phyloP scores from a whole-genome alignment of 768 basidiomycete genomes.

The Lentinula raphanica region DNA sequence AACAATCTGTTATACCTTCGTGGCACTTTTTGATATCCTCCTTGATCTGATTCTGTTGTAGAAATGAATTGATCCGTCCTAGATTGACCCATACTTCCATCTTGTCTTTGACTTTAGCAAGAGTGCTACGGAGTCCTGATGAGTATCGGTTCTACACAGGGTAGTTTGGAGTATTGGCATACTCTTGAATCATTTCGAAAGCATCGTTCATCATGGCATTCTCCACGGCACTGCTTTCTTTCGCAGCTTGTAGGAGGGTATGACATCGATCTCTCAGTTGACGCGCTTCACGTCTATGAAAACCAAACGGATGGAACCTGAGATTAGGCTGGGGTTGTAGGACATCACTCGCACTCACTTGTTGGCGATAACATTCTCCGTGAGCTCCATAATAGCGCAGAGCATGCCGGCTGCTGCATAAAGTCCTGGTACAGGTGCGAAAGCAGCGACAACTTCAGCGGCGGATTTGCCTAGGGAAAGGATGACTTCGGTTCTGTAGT shows the following conservation, averaged over 20 bases:
- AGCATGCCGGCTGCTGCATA: conserved; percentile 36
- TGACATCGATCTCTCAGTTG: conserved; percentile 45
- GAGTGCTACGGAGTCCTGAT: conserved; percentile 16
- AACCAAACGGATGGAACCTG: not conserved
- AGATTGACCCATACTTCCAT: conserved; percentile 43
- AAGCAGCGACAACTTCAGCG: conserved; percentile 42
- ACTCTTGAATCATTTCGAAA: conserved; percentile 10
- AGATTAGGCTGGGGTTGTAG: not conserved
- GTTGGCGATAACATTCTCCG: conserved; percentile 44
- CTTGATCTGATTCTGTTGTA: conserved; percentile 39
- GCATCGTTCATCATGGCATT: conserved; percentile 22
- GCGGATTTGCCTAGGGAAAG: conserved; percentile 27
- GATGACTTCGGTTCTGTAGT: not conserved
- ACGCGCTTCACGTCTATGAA: conserved; percentile 33
- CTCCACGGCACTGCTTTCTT: conserved; percentile 26
- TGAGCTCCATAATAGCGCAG: conserved; percentile 38
- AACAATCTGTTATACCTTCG: conserved; percentile 37
- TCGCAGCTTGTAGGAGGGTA: conserved; percentile 34
- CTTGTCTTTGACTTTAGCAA: conserved; percentile 30
- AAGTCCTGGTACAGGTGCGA: conserved; percentile 45
- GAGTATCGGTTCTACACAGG: too few relatives aligned
- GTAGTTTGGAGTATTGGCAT: too few relatives aligned
- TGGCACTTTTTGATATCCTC: conserved; percentile 43
- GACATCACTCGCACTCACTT: conserved; percentile 26
- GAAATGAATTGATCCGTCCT: conserved; percentile 34